Base-by-base conservation (phyloP, 2,329 filamentous ascomycete genomes). In the Fusarium metavorans region DNA sequence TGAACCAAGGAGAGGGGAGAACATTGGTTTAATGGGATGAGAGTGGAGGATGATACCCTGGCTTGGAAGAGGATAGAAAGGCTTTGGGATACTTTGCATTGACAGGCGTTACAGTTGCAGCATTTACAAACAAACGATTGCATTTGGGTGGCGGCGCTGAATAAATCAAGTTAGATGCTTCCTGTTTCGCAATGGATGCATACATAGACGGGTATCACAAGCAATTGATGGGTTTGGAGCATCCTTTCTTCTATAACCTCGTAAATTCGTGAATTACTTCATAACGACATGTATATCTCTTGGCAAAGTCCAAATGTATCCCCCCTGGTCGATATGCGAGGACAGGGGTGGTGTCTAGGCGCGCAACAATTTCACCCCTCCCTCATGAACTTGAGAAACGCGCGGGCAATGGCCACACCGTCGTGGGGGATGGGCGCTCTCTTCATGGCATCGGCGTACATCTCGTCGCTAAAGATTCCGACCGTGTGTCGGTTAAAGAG, bases 381-480 rank as follows among this genome's bases (percentile, higher is more conserved):
- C 57, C 91, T 84, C 77, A 97, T 82, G 76, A 98, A 98, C 52
- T 88, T 89, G 79, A 98, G 81, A 81, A 98, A 97, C 0, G 91
- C 92, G 72, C 88, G 87, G 1, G 91, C 92, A 64, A 98, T 91
- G 4, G 87, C 84, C n/a, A 97, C 86, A 2, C 96, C 95, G 81
- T 98, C 95, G 73, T 98, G 95, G 64, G 89, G 86, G 37, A 91
- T 87, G 10, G 85, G 85, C 3, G 92, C 92, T 70, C 94, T 89
- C 9, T 83, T 84, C 80, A 95, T 89, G 30, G 90, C 94, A 76
- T 94, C 92, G 66, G 90, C 83, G 76, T 90, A 96, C 70, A 92
- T 83, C 20, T 90, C 90, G 66, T 95, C 91, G 64, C 87, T 84
- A 73, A 98, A 93, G 25, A 97, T 86, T 1, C 94, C 94, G 57